Conservation (phyloP, 1,139 yeast species). For the Lodderomyces elongisporus region DNA sequence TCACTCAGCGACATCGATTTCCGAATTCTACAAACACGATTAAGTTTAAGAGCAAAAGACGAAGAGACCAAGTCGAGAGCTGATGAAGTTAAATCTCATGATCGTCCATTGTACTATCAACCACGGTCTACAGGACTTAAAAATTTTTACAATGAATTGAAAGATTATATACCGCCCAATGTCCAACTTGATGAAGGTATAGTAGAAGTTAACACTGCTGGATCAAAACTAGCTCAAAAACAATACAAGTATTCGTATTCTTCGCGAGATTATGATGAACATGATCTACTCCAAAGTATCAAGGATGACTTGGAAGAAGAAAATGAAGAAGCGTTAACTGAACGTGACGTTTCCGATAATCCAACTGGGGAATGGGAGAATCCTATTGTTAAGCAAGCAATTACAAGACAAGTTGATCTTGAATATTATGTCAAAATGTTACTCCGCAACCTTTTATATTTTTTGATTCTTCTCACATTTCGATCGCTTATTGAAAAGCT, state of each 20-base stretch:
- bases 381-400: constrained; percentile 35
- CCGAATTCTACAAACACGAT: constrained; percentile 11
- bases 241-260: not conserved
- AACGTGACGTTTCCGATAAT: constrained; percentile 1
- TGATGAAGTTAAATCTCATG: constrained; percentile 8
- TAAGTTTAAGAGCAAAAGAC: constrained; percentile 8
- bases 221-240: not conserved
- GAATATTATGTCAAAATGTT: constrained; percentile 23
- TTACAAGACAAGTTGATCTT: constrained; percentile 31
- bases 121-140: constrained; percentile 24
- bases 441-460: constrained; percentile 16
- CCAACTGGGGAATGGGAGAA: constrained; percentile 41
- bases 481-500: constrained; percentile 14
- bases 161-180: constrained; percentile 28
- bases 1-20: constrained; percentile 10
- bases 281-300: constrained; percentile 7
- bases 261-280: not conserved
- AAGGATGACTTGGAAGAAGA: constrained; percentile 11
- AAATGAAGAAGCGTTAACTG: constrained; percentile 10
- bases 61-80: constrained; percentile 4
- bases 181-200: constrained; percentile 7
- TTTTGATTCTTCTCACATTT: constrained; percentile 17
- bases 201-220: too few species aligned
- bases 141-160: constrained; percentile 23
- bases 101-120: constrained; percentile 29